Evolutionary conservation across 2,329 filamentous ascomycete genomes (phyloP).

Genomic region (Escovopsis sp.): DNA sequence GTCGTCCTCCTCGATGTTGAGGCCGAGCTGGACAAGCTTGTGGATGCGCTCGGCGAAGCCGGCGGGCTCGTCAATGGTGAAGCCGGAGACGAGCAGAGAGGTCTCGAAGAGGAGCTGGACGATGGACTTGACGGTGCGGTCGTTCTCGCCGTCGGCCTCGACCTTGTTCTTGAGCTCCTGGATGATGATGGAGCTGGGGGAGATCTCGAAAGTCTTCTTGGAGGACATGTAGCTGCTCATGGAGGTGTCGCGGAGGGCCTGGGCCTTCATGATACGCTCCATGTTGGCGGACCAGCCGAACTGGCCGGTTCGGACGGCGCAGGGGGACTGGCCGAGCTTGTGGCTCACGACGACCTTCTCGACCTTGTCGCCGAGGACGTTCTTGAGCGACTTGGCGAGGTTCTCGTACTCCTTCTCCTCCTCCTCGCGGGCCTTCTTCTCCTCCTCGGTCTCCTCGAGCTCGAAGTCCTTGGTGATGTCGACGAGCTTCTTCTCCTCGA

Average conservation of each 20-base stretch:
- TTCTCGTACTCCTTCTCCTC: slow-evolving; percentile 98
- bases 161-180: slow-evolving; percentile 99
- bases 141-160: slow-evolving; percentile 91
- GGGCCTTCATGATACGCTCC: slow-evolving; percentile 99
- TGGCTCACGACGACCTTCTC: slow-evolving; percentile 99
- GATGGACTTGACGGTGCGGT: slow-evolving; percentile 98
- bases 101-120: slow-evolving; percentile 98
- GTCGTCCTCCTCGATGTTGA: slow-evolving; percentile 94
- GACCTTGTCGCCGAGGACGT: slow-evolving; percentile 96
- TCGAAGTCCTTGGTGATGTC: slow-evolving; percentile 99
- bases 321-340: slow-evolving; percentile 89
- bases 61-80: slow-evolving; percentile 98
- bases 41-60: slow-evolving; percentile 98
- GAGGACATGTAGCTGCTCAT: slow-evolving; percentile 99
- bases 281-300: slow-evolving; percentile 99
- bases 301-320: slow-evolving; percentile 97
- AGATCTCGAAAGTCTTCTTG: slow-evolving; percentile 99
- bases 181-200: slow-evolving; percentile 94
- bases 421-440: slow-evolving; percentile 89
- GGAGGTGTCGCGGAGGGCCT: slow-evolving; percentile 97
- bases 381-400: slow-evolving; percentile 96
- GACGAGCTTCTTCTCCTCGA: slow-evolving; percentile 99
- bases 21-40: slow-evolving; percentile 95
- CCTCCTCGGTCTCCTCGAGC: slow-evolving; percentile 98
- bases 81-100: slow-evolving; percentile 92